phyloP scores from a whole-genome alignment of 495 filamentous ascomycete species.

The Aspergillus ostianus region DNA sequence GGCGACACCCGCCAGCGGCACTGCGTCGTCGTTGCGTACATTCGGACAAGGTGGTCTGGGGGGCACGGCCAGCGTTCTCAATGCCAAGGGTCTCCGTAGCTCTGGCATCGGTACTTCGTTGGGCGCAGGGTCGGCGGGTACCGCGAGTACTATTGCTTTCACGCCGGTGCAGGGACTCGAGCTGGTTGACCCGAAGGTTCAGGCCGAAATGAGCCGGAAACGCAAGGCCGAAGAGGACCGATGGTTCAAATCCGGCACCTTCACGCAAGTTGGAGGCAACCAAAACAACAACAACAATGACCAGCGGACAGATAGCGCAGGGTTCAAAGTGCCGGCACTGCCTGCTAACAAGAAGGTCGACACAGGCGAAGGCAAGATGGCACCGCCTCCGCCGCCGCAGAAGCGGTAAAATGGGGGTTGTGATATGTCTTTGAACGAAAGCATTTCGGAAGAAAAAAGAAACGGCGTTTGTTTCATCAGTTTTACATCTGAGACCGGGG shows the following conservation, averaged over 20 bases:
- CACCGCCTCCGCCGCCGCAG: constrained; percentile 34
- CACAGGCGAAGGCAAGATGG: constrained; percentile 46
- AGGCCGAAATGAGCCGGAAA: constrained; percentile 77
- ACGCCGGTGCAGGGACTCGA: constrained; percentile 93
- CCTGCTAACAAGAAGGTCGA: constrained; percentile 46
- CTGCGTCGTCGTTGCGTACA: constrained; percentile 73
- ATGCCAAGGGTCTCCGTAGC: constrained; percentile 68
- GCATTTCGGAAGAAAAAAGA: background rate
- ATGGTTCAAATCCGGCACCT: constrained; percentile 95
- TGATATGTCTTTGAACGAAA: constrained; percentile 5
- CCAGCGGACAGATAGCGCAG: constrained; percentile 32
- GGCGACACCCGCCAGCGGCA: constrained; percentile 59
- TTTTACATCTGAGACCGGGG: too few relatives aligned
- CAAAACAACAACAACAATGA: constrained; percentile 29
- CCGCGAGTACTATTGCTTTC: constrained; percentile 85
- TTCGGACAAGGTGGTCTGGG: constrained; percentile 60
- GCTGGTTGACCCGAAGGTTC: constrained; percentile 90
- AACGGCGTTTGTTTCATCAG: background rate
- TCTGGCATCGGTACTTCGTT: constrained; percentile 72
- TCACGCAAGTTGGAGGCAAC: constrained; percentile 75
- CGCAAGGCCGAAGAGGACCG: constrained; percentile 90
- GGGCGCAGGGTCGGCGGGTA: constrained; percentile 57
- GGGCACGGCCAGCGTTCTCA: constrained; percentile 64
- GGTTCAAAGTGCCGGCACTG: constrained; percentile 52
- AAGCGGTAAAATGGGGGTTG: constrained; percentile 17